Evolutionary conservation across 768 basidiomycete genomes (phyloP), one percentile per base, ranked within the genome.

Genomic region (Leccinum arenicola): DNA sequence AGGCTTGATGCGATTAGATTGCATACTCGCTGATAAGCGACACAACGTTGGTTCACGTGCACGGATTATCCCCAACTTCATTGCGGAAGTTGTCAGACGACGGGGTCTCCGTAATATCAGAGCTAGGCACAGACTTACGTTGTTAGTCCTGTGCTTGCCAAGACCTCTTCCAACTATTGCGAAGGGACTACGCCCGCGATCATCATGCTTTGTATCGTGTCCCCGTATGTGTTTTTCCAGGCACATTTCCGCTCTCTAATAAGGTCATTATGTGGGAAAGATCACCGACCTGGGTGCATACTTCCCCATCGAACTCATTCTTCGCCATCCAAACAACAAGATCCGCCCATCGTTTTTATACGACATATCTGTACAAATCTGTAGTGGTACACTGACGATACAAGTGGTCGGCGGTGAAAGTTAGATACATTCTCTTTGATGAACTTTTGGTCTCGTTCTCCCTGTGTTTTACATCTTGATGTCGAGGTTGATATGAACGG

Each of bases 401-500:
- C 29, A 27, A 10, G 14, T 21, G 50, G 8, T 5, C 19, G 8
- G 4, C 19, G 10, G 19, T 12, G n/a, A 43, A 23, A 23, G 17
- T 5, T 36, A 10, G 25, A 54, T 61, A 62, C 21, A 38, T 52
- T 43, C 12, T 21, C 10, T 15, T 15, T 3, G 19, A 47, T 14
- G 11, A 6, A 36, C 43, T 33, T 50, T 15, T 27, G 36, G 1
- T 33, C 19, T 45, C 17, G 1, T 40, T 25, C 23, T 14, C 17
- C 40, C 17, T 6, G 15, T 2, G 19, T 25, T 53, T 64, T 59
- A 72, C 58, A 68, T 3, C 57, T 56, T 67, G 49, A 54, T 19
- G 25, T 43, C 65, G 14, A 87, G 72, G 70, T 87, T 86, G 68
- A 88, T 75, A 62, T 88, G 68, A 6, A 69, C 64, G 0, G 62